Conservation (phyloP, 2,329 filamentous ascomycete genomes). For the Coccinonectria pachysandricola region DNA sequence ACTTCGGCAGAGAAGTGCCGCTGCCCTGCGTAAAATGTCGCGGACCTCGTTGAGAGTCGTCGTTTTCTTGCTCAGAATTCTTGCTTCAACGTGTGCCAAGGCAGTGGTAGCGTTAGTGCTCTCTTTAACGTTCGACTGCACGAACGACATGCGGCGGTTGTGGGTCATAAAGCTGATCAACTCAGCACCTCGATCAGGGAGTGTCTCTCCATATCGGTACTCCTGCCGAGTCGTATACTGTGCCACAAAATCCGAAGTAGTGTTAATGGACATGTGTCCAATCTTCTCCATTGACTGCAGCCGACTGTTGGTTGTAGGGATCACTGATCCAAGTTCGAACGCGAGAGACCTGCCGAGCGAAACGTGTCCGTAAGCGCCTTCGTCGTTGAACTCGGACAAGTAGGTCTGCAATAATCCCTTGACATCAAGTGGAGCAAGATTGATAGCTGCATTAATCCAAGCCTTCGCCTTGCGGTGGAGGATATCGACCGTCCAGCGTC, state of each 20-base stretch:
- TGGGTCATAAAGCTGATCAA: constrained; percentile 51
- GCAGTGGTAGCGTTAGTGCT: constrained; percentile 52
- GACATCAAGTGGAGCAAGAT: constrained; percentile 80
- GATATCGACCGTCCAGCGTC: constrained; percentile 66
- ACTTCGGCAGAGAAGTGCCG: constrained; percentile 73
- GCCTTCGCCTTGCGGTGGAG: constrained; percentile 65
- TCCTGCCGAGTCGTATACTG: constrained; percentile 96
- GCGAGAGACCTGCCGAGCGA: constrained; percentile 91
- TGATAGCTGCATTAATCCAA: constrained; percentile 75
- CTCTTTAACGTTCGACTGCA: constrained; percentile 41
- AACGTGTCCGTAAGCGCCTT: constrained; percentile 82
- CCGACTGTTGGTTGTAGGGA: constrained; percentile 78
- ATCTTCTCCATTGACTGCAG: constrained; percentile 71
- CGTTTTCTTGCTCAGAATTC: constrained; percentile 56
- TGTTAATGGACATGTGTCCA: constrained; percentile 69
- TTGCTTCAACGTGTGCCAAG: constrained; percentile 62
- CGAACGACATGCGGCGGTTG: constrained; percentile 41
- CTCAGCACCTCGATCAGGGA: constrained; percentile 58
- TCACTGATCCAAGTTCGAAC: constrained; percentile 77
- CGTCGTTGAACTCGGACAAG: constrained; percentile 87
- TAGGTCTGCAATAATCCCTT: constrained; percentile 96
- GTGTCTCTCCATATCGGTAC: constrained; percentile 75
- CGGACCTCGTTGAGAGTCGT: constrained; percentile 67
- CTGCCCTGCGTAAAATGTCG: constrained; percentile 73
- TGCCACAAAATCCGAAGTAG: constrained; percentile 89